Percentiles rank a stretch among this genome's conserved stretches.
Conservation (phyloP, 2,329 filamentous ascomycete species). For the Fusarium sp. region DNA sequence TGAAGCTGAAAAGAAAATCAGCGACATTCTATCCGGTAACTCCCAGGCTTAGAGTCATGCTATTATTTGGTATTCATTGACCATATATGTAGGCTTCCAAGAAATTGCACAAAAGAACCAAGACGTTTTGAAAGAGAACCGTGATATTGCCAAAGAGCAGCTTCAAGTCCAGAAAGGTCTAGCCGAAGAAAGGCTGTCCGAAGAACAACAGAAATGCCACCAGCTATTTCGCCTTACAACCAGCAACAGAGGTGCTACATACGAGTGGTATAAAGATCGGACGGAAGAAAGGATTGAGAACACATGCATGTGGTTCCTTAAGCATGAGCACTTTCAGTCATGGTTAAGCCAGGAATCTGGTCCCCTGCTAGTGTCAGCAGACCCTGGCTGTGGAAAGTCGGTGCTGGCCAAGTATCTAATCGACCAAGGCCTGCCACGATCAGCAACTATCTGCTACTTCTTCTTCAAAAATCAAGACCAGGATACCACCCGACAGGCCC, state of each 20-base stretch:
- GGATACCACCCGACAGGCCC: constrained; percentile 51
- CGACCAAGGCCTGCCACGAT: constrained; percentile 28
- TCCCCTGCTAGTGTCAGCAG: constrained; percentile 54
- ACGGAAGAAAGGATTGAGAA: neutral
- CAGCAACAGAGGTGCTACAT: accelerated
- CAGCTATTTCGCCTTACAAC: neutral
- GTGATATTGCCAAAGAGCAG: neutral
- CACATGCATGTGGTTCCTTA: neutral
- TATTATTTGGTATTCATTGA: too few species aligned
- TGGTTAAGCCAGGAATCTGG: constrained; percentile 40
- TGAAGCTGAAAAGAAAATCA: too few species aligned
- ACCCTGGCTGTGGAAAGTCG: constrained; percentile 58
- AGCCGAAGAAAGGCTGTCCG: neutral
- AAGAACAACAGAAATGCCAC: neutral
- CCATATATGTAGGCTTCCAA: too few species aligned
- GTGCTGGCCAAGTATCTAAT: constrained; percentile 50
- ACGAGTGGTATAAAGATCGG: neutral
- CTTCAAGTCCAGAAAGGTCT: neutral
- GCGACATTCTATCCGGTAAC: too few species aligned
- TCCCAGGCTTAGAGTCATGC: too few species aligned
- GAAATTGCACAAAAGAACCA: too few species aligned
- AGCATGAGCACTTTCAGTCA: accelerated
- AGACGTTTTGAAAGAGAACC: neutral
- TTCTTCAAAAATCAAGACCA: constrained; percentile 60
- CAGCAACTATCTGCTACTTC: constrained; percentile 56